phyloP scores from a whole-genome alignment of 768 basidiomycete genomes.

The Lactifluus rugatus region DNA sequence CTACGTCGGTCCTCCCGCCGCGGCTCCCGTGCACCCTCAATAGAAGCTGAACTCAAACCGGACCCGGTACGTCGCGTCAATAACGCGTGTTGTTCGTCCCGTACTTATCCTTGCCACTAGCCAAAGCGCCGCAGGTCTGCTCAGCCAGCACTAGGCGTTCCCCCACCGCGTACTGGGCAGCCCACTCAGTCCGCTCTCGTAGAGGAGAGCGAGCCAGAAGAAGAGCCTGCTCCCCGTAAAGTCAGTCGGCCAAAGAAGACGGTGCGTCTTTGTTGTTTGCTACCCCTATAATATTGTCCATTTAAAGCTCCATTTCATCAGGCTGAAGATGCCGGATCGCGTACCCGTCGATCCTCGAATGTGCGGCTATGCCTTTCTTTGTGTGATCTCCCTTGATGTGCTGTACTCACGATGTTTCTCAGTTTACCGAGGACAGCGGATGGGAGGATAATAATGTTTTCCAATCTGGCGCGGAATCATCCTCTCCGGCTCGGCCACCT shows the following conservation, averaged over 20 bases:
- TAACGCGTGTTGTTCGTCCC: slow-evolving; percentile 15
- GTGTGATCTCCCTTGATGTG: neutral
- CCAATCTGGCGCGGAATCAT: slow-evolving; percentile 84
- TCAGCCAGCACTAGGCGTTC: slow-evolving; percentile 53
- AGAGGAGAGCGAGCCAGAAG: slow-evolving; percentile 75
- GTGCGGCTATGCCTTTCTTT: slow-evolving; percentile 8
- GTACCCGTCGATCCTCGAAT: slow-evolving; percentile 45
- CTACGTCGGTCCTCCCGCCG: slow-evolving; percentile 52
- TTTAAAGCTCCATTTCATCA: slow-evolving; percentile 21
- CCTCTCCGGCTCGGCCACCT: slow-evolving; percentile 61
- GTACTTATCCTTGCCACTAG: slow-evolving; percentile 29
- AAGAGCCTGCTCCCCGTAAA: slow-evolving; percentile 50
- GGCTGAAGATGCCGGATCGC: slow-evolving; percentile 42
- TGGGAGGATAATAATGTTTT: slow-evolving; percentile 91
- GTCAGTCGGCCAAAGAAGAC: slow-evolving; percentile 50
- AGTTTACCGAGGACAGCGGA: slow-evolving; percentile 58
- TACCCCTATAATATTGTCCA: neutral
- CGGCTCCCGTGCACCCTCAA: slow-evolving; percentile 44
- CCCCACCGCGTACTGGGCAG: slow-evolving; percentile 29
- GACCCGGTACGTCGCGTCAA: slow-evolving; percentile 43
- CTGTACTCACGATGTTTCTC: slow-evolving; percentile 1
- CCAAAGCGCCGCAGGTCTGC: slow-evolving; percentile 75
- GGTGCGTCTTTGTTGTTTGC: slow-evolving; percentile 29
- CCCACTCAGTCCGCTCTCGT: slow-evolving; percentile 37
- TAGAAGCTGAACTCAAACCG: slow-evolving; percentile 34